These are phyloP conservation scores for Cenchrus purpureus DNA, from an alignment of 176 grass and related monocot species.

Conservation along the genomic window DNA sequence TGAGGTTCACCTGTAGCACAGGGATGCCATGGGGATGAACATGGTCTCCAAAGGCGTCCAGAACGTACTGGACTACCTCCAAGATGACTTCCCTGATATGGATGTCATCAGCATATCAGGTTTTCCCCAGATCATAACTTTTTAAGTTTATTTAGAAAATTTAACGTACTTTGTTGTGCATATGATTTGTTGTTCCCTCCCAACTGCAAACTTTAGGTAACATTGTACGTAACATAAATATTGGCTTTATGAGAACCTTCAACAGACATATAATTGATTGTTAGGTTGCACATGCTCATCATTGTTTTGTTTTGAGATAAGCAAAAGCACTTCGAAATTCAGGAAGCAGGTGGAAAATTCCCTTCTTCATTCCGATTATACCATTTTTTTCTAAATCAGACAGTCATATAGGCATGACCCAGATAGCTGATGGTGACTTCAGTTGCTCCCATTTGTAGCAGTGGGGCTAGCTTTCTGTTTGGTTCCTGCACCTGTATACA, in stretches of 20 bases:
- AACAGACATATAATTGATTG: neutral
- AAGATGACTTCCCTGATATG: conserved; percentile 89
- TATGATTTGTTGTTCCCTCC: neutral
- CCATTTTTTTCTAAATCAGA: neutral
- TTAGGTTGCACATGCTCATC: neutral
- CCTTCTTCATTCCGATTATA: neutral
- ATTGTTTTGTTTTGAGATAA: conserved; percentile 1
- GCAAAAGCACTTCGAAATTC: neutral
- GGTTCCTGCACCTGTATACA: neutral
- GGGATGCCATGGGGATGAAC: conserved; percentile 99
- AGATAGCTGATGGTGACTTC: conserved; percentile 37
- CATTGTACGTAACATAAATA: neutral
- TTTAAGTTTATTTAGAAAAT: neutral
- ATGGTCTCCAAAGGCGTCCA: conserved; percentile 97
- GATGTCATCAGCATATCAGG: conserved; percentile 95
- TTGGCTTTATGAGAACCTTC: neutral
- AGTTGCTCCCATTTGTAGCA: neutral
- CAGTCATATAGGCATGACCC: neutral
- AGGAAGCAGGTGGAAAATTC: neutral
- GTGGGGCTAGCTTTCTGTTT: neutral
- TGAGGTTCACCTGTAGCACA: conserved; percentile 89
- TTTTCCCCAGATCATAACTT: conserved; percentile 28
- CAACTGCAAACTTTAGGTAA: neutral
- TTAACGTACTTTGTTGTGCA: neutral
- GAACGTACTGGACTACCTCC: conserved; percentile 81